Evolutionary conservation across 768 basidiomycete genomes (phyloP), one percentile per base, ranked within the genome.

Genomic region (Arthromyces matolae): DNA sequence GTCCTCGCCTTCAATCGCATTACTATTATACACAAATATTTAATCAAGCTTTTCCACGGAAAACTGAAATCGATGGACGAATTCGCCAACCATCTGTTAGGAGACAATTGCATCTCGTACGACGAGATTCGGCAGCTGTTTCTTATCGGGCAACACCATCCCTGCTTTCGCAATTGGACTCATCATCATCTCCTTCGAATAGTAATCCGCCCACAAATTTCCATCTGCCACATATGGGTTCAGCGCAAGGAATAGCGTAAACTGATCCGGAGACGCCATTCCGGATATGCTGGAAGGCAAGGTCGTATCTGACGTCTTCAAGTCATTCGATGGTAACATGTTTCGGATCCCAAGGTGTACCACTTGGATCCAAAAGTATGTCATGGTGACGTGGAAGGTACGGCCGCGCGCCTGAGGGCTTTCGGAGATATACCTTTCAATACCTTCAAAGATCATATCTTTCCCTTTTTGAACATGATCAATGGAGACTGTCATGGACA

Each of bases 291-390:
- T 44, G 2, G 44, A 19, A 19, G 52, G n/a, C n/a, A 56, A 33
- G 3, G 28, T n/a, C 13, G 47, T 33, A 12, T 37, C 37, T 32
- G 22, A 24, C 13, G 23, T 19, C 23, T 34, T 34, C 8, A 34
- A 18, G 22, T 44, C 32, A 9, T 22, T 33, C 5, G 54, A 46
- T 32, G 63, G 54, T 13, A 62, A 58, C 47, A 66, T 67, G 45
- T 66, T 70, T 8, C 60, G 66, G 39, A 76, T 76, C 0, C 71
- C 74, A 42, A 75, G 71, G 46, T 75, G 74, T 12, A 75, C 72
- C 20, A 75, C 64, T 53, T 77, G 73, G 43, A 76, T 71, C 74
- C 76, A 76, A 56, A 76, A 75, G 49, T 75, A 77, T 0, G 76
- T 72, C 75, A 77, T 73, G 16, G 72, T 72, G 32, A 73, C 45